A percentile compares a stretch with the other conserved stretches of the same genome.
Conservation (phyloP, 148 eudicot species). For the Diospyros lotus region DNA sequence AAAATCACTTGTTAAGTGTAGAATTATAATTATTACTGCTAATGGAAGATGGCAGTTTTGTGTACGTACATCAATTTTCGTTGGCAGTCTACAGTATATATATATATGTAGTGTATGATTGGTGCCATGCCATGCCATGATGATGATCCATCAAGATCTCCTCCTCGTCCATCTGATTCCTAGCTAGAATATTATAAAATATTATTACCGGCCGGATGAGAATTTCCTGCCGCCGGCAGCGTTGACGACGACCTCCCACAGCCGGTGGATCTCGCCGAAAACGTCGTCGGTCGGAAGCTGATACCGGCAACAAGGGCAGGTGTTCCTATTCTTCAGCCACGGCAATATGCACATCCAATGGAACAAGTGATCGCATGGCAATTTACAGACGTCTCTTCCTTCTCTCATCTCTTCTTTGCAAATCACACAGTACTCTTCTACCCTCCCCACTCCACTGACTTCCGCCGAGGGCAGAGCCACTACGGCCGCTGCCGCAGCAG, state of each 20-base stretch:
- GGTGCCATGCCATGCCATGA: too few relatives aligned
- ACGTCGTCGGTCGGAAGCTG: slow-evolving; percentile 71
- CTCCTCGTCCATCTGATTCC: too few relatives aligned
- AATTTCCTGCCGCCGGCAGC: slow-evolving; percentile 12
- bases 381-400: slow-evolving; percentile 78
- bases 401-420: slow-evolving; percentile 66
- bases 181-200: too few relatives aligned
- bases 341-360: slow-evolving; percentile 85
- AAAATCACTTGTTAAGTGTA: too few relatives aligned
- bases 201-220: too few relatives aligned
- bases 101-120: too few relatives aligned
- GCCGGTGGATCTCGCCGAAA: slow-evolving; percentile 65
- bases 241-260: slow-evolving; percentile 58
- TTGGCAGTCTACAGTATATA: too few relatives aligned
- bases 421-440: slow-evolving; percentile 42
- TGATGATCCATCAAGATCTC: too few relatives aligned
- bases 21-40: too few relatives aligned
- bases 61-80: too few relatives aligned
- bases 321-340: slow-evolving; percentile 69
- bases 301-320: slow-evolving; percentile 81
- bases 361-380: slow-evolving; percentile 79
- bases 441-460: slow-evolving; percentile 27
- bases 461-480: slow-evolving; percentile 46
- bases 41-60: too few relatives aligned
- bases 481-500: slow-evolving; percentile 47